Evolutionary conservation across 495 filamentous ascomycete genomes (phyloP).

Genomic region (Wilcoxina mikolae): DNA sequence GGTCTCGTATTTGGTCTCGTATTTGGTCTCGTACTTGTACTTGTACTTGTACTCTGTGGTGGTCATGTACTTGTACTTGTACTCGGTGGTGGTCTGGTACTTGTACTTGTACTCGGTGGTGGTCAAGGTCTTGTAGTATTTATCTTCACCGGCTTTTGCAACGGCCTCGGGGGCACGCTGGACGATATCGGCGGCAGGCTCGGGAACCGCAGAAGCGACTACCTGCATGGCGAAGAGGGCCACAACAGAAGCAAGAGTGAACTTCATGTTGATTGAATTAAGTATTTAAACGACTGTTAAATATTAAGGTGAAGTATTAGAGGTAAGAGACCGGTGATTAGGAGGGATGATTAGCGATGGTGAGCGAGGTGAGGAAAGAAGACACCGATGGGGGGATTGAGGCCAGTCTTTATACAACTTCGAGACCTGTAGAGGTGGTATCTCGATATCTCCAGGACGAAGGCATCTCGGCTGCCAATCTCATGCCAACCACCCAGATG

Average conservation of each 20-base stretch:
- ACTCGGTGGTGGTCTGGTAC: neutral
- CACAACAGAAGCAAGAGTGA: constrained; percentile 6
- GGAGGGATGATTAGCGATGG: constrained; percentile 5
- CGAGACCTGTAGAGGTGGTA: neutral
- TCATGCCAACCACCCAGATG: too few relatives aligned
- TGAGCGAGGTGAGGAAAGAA: constrained; percentile 6
- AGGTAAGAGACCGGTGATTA: neutral
- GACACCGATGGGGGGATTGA: neutral
- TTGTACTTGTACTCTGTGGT: neutral
- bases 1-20: too few relatives aligned
- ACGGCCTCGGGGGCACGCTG: constrained; percentile 4
- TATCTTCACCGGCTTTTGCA: neutral
- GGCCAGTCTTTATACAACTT: constrained; percentile 5
- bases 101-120: neutral
- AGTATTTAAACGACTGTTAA: neutral
- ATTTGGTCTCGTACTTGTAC: neutral
- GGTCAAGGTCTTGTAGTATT: neutral
- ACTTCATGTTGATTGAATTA: constrained; percentile 6
- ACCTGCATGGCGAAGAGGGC: neutral
- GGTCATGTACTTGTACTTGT: constrained; percentile 1
- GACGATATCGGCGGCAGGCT: neutral
- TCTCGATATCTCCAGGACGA: too few relatives aligned
- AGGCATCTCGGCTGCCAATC: too few relatives aligned
- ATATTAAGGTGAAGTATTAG: constrained; percentile 2
- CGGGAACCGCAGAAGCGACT: constrained; percentile 1